Evolutionary conservation across 345 rosid species (phyloP).

Genomic region (Citropsis articulata): DNA sequence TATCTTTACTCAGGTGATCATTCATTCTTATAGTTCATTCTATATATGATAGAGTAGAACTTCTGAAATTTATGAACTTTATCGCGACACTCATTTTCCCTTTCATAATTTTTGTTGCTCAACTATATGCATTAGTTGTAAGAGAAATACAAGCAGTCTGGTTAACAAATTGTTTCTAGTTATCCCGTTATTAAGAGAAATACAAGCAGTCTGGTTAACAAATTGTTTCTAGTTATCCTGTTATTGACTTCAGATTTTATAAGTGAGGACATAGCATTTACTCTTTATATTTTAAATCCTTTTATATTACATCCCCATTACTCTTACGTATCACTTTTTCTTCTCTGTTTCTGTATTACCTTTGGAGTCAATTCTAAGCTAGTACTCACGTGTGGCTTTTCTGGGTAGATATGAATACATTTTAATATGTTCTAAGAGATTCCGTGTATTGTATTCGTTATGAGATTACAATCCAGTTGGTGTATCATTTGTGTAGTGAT

Average conservation of each 20-base stretch:
- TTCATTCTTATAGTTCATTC: background rate
- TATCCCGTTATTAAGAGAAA: background rate
- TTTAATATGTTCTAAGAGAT: background rate
- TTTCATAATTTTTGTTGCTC: background rate
- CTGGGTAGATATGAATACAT: background rate
- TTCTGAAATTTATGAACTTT: background rate
- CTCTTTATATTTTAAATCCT: background rate
- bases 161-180: background rate
- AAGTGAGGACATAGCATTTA: background rate
- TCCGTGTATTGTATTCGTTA: background rate
- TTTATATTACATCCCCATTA: background rate
- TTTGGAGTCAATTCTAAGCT: background rate
- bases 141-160: background rate
- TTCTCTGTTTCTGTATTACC: background rate
- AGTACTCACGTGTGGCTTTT: background rate
- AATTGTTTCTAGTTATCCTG: background rate
- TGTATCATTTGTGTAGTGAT: background rate
- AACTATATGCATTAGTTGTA: background rate
- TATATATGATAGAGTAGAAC: background rate
- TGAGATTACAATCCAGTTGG: background rate
- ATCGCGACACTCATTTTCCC: background rate
- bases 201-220: background rate
- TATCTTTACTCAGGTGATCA: conserved; percentile 83
- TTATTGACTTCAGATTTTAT: background rate
- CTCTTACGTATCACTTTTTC: background rate